Evolutionary conservation across 768 basidiomycete genomes (phyloP).

Genomic region (Trametes cingulata): DNA sequence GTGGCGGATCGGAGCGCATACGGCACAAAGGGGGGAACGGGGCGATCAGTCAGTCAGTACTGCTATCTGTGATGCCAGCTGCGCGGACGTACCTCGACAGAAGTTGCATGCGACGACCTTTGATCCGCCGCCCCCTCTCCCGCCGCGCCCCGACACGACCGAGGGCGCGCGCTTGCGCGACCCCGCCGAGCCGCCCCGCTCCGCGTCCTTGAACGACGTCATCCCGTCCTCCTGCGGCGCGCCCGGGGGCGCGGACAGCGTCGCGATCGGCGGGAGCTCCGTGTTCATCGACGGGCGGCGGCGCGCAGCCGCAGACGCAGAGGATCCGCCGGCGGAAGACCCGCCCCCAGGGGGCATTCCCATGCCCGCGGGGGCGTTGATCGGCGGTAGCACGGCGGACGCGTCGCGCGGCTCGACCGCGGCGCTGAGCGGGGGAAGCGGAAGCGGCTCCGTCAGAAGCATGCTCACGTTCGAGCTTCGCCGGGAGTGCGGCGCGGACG

Average conservation of each 20-base stretch:
- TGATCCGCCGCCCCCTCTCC: slow-evolving; percentile 66
- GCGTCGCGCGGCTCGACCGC: slow-evolving; percentile 24
- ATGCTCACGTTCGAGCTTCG: slow-evolving; percentile 29
- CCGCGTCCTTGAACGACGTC: slow-evolving; percentile 7
- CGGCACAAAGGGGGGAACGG: slow-evolving; percentile 14
- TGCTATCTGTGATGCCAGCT: slow-evolving; percentile 2
- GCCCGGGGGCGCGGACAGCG: slow-evolving; percentile 43
- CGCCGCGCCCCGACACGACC: slow-evolving; percentile 65
- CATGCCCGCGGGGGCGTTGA: slow-evolving; percentile 3
- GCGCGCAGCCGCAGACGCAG: background rate
- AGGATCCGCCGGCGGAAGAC: too few species aligned
- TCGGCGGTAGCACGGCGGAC: slow-evolving; percentile 24
- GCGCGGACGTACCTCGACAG: slow-evolving; percentile 66
- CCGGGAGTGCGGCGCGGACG: slow-evolving; percentile 29
- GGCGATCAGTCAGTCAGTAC: background rate
- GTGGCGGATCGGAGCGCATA: too few species aligned
- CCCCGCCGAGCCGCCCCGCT: slow-evolving; percentile 31
- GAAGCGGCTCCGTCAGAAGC: slow-evolving; percentile 28
- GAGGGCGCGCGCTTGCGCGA: slow-evolving; percentile 66
- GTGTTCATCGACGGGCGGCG: slow-evolving; percentile 20
- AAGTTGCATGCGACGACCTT: slow-evolving; percentile 90
- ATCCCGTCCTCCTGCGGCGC: slow-evolving; percentile 46
- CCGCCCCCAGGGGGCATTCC: background rate
- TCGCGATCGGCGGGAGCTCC: slow-evolving; percentile 66
- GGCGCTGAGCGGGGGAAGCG: slow-evolving; percentile 27